Percentiles rank a stretch among this genome's conserved stretches.
Evolutionary conservation across 2,329 filamentous ascomycete species (phyloP).

Genomic region (Botrytis fragariae): DNA sequence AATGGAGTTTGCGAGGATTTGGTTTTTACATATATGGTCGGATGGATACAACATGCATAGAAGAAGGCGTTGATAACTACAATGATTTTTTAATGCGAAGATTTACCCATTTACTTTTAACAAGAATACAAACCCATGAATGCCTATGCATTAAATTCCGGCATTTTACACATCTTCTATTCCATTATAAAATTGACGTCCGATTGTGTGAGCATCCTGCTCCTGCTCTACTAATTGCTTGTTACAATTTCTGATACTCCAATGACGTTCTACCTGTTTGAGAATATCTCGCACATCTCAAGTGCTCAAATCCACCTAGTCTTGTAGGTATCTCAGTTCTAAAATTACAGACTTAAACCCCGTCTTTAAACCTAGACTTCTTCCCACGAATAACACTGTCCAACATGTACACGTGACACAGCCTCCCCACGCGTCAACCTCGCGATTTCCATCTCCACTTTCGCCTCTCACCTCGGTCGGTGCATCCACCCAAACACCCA

Average conservation of each 20-base stretch:
- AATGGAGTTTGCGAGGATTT: constrained; percentile 13
- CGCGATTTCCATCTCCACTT: constrained; percentile 8
- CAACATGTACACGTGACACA: neutral
- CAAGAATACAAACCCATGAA: neutral
- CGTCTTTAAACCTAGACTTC: neutral
- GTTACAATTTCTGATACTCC: neutral
- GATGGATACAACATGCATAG: constrained; percentile 10
- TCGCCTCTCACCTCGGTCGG: neutral
- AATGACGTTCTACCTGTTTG: neutral
- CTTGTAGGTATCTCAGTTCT: no score
- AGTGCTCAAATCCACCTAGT: neutral
- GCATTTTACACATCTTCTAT: neutral
- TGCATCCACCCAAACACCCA: neutral
- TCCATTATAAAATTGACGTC: neutral
- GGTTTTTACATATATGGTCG: neutral
- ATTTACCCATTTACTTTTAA: neutral
- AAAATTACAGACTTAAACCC: neutral
- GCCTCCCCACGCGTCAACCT: neutral
- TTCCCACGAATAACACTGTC: neutral
- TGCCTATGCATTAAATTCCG: neutral
- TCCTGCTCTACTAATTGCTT: neutral
- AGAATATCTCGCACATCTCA: neutral
- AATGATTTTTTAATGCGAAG: neutral
- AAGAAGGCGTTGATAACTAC: constrained; percentile 2
- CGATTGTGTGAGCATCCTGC: neutral